Evolutionary conservation across 192 early-diverging fungal genomes (phyloP).

Genomic region (Backusella parvicylindrica): DNA sequence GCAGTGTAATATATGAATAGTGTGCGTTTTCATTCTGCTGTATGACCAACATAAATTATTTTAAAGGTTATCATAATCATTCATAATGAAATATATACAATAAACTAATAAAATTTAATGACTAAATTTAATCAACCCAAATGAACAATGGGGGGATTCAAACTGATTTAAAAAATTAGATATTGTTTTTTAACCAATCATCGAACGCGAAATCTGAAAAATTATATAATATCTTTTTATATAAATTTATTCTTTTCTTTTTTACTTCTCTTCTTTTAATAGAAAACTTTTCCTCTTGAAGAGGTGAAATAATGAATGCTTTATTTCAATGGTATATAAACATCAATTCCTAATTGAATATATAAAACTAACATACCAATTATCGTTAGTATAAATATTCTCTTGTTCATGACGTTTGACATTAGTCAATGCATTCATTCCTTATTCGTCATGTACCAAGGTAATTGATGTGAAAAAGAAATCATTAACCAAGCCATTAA

Average conservation of each 20-base stretch:
- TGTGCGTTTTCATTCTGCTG: too few species aligned
- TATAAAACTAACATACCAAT: not conserved
- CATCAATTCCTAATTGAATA: not conserved
- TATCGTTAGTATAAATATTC: not conserved
- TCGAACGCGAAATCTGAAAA: too few species aligned
- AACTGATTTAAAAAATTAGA: too few species aligned
- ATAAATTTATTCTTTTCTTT: not conserved
- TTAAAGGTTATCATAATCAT: too few species aligned
- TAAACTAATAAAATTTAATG: too few species aligned
- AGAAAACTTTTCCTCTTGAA: not conserved
- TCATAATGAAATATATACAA: too few species aligned
- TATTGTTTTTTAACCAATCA: too few species aligned
- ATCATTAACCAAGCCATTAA: not conserved
- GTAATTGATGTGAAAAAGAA: not conserved
- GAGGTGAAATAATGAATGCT: not conserved
- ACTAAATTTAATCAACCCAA: too few species aligned
- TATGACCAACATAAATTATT: too few species aligned
- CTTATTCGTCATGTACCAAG: not conserved
- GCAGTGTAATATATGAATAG: too few species aligned
- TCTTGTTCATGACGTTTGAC: not conserved
- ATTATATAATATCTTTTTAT: too few species aligned
- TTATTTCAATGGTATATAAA: not conserved
- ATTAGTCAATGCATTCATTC: slow-evolving; percentile 3
- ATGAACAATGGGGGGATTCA: too few species aligned
- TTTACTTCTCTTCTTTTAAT: not conserved